Percentiles rank a stretch among this genome's conserved stretches.
phyloP scores from a whole-genome alignment of 2,329 filamentous ascomycete genomes.

The Myriosclerotinia duriaeana region DNA sequence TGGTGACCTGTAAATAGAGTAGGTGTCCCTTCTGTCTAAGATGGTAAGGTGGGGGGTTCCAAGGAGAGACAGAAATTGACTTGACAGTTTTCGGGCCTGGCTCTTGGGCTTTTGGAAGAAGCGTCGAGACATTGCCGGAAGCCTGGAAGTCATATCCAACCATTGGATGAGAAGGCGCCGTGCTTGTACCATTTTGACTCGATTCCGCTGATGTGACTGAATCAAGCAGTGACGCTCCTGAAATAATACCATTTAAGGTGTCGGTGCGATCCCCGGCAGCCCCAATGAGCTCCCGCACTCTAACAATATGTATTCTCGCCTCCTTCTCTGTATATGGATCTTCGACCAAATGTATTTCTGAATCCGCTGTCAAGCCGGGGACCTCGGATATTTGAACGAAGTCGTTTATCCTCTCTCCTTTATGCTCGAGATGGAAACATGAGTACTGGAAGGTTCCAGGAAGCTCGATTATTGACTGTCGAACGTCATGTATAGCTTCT shows the following conservation, averaged over 20 bases:
- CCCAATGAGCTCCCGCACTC: conserved; percentile 89
- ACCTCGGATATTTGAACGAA: conserved; percentile 91
- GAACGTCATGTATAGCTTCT: conserved; percentile 96
- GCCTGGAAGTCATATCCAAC: conserved; percentile 76
- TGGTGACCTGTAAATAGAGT: conserved; percentile 84
- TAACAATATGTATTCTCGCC: conserved; percentile 88
- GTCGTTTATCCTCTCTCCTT: conserved; percentile 88
- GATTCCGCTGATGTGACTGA: conserved; percentile 51
- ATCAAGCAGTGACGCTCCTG: conserved; percentile 86
- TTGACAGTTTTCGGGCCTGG: conserved; percentile 87
- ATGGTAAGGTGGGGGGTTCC: conserved; percentile 94
- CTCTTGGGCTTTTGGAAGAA: conserved; percentile 67
- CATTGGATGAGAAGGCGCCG: conserved; percentile 54
- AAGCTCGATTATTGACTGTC: conserved; percentile 92
- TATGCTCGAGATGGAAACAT: conserved; percentile 95
- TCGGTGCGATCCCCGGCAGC: conserved; percentile 88
- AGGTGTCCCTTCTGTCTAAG: conserved; percentile 89
- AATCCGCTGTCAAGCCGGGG: conserved; percentile 70
- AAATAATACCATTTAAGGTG: conserved; percentile 78
- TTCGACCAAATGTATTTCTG: conserved; percentile 79
- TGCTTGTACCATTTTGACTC: conserved; percentile 42
- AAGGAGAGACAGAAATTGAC: conserved; percentile 80
- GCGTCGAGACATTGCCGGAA: conserved; percentile 63
- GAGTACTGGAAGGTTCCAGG: conserved; percentile 95
- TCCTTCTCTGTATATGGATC: conserved; percentile 99